Evolutionary conservation across 2,329 filamentous ascomycete genomes (phyloP).

Genomic region (Herpotrichia juniperi): DNA sequence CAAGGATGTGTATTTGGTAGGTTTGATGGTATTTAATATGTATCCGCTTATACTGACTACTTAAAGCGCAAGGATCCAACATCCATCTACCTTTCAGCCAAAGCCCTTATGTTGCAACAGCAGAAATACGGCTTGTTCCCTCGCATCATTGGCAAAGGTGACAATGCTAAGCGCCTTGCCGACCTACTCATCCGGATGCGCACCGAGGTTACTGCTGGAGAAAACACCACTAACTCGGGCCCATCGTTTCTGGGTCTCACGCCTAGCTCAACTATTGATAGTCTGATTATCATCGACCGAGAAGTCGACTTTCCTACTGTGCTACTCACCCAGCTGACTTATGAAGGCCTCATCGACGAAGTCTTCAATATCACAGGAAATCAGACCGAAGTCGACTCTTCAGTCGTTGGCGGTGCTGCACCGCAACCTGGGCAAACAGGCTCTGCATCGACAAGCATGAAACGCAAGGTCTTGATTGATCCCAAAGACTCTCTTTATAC

Average conservation of each 20-base stretch:
- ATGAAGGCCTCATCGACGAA: conserved; percentile 95
- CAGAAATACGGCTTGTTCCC: conserved; percentile 92
- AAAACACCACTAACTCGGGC: conserved; percentile 66
- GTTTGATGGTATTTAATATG: conserved; percentile 16
- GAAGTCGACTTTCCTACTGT: conserved; percentile 93
- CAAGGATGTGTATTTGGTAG: conserved; percentile 79
- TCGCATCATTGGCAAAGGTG: conserved; percentile 91
- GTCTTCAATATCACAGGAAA: conserved; percentile 91
- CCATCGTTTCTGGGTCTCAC: conserved; percentile 69
- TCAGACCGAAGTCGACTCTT: conserved; percentile 89
- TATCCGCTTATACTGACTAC: conserved; percentile 24
- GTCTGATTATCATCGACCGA: conserved; percentile 91
- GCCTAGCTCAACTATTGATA: conserved; percentile 87
- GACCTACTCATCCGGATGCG: conserved; percentile 90
- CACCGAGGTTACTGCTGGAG: conserved; percentile 82
- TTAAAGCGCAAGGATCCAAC: conserved; percentile 81
- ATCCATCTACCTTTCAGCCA: conserved; percentile 85
- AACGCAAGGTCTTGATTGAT: conserved; percentile 87
- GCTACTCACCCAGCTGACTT: conserved; percentile 92
- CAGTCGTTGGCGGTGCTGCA: conserved; percentile 78
- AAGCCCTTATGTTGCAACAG: conserved; percentile 93
- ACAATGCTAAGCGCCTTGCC: conserved; percentile 87
- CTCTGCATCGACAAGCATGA: conserved; percentile 61
- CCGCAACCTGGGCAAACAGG: conserved; percentile 61
- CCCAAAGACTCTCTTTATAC: conserved; percentile 87